Base-by-base conservation (phyloP, 2,329 filamentous ascomycete species). In the Penicillium crustosum region DNA sequence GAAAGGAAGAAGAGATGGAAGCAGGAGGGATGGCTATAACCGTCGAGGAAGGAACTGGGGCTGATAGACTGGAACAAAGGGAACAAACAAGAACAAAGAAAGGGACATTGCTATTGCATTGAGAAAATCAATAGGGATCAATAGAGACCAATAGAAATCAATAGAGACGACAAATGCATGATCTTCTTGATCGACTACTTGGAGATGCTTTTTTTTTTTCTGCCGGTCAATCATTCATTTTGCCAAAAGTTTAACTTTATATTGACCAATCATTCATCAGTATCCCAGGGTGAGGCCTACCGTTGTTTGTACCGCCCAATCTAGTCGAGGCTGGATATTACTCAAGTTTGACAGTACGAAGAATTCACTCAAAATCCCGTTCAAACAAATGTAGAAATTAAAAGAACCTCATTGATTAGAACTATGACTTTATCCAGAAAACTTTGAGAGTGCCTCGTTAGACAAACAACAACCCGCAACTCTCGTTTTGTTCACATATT, bases 131-230 rank as follows among this genome's bases (percentile, higher is more conserved):
- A 39, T 53, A 45, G n/a, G 15, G 7, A 19, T n/a, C 27, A 44
- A 45, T 36, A 53, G 2, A 10, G 7, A 19, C 13, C 27, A 44
- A 45, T 36, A 53, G 2, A 12, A 15, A 27, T 42, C 44, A 49
- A 42, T 55, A 33, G 27, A 49, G 15, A 19, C 12, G 10, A 33
- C 41, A 39, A 33, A 29, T 27, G 19, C 27, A 42, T 33, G 23
- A 29, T 36, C 15, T 21, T 21, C 31, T 53, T 19, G 27, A 8
- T 52, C 17, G 5, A 10, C 17, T 47, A 9, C 15, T 10, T 39
- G 15, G 17, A 17, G 7, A 44, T 39, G 36, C 41, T 48, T 38
- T 57, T 47, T 48, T 38, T 57, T 45, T 35, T 53, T 53, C 49
- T 57, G 55, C 55, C 49, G 21, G 27, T 13, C 13, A n/a, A 48